These are phyloP conservation scores for Dryas octopetala DNA, from an alignment of 306 rosid species.

Conservation along the genomic window DNA sequence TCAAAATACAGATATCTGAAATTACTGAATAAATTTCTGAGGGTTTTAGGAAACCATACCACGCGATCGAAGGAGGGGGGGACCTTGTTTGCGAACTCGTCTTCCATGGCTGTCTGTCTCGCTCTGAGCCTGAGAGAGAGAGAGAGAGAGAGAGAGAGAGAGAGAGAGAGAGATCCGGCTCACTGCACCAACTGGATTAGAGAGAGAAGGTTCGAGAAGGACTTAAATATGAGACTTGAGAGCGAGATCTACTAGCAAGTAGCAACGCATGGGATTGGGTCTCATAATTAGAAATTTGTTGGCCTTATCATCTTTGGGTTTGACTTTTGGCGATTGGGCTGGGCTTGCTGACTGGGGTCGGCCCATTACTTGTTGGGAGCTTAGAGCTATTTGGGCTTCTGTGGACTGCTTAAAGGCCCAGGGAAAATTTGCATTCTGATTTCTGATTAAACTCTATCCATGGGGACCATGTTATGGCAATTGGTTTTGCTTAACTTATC, in stretches of 20 bases:
- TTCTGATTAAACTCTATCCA: too few relatives aligned
- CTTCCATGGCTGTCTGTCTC: slow-evolving; percentile 40
- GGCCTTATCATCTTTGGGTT: background rate
- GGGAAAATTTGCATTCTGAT: too few relatives aligned
- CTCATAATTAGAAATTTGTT: background rate
- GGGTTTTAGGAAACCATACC: slow-evolving; percentile 32
- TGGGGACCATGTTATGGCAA: too few relatives aligned
- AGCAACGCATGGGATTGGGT: background rate
- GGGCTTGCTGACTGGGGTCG: too few relatives aligned
- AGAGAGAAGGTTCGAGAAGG: slow-evolving; percentile 13
- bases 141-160: slow-evolving; percentile 8
- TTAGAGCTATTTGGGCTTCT: too few relatives aligned
- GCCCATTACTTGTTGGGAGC: too few relatives aligned
- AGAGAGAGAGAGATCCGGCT: slow-evolving; percentile 32
- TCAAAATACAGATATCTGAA: background rate
- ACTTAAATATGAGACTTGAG: too few relatives aligned
- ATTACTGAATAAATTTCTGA: background rate
- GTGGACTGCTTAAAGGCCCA: too few relatives aligned
- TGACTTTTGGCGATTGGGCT: too few relatives aligned
- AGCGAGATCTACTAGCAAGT: background rate
- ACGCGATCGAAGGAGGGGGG: slow-evolving; percentile 51
- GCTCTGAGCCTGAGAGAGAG: background rate
- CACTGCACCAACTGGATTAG: background rate
- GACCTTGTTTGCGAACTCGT: slow-evolving; percentile 35
- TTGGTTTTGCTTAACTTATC: too few relatives aligned